Base-by-base conservation (phyloP, 139 green algal species). In the Asterochloris erici region DNA sequence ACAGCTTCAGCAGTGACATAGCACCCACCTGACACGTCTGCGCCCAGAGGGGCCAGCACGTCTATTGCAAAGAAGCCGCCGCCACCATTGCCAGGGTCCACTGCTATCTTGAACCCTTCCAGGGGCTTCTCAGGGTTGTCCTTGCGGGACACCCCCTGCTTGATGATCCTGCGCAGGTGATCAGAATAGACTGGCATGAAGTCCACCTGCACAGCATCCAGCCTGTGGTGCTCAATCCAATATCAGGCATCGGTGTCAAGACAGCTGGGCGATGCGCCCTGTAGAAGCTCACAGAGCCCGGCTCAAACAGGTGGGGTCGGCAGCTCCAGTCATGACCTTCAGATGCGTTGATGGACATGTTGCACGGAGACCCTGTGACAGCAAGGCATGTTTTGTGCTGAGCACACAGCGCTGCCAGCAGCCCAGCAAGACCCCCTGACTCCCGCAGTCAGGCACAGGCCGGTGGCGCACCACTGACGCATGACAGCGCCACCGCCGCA, bases 21-120 rank as follows among this genome's bases (percentile, higher is more conserved):
- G 38, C 38, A 54, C 79, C 2, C 71, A 87, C 84, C 85, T 66
- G 81, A 88, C 12, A 93, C 87, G 86, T 98, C 92, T n/a, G 96
- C 96, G 14, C 96, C 96, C 54, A 99, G 86, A 19, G 93, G 94
- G 15, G 89, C 90, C 79, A 99, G 87, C 82, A 99, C 95, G 78
- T 96, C 68, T 27, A 82, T 90, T 0, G 94, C 95, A 62, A 98
- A 95, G 88, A 97, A 98, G 27, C 93, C 96, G 47, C 96, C 96
- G 61, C 86, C 84, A 16, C 96, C 96, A 84, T 98, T 98, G 77
- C 95, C 89, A 12, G 89, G 78, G 81, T 93, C 88, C 66, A 93
- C 88, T 68, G 88, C 83, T 19, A 93, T 85, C 60, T 92, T 90
- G 76, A 95, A 89, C 47, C 90, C 91, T 12, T 79, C 73, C 64